Percentiles rank a stretch among this genome's conserved stretches.
These are phyloP conservation scores for Aspergillus aculeatus DNA, from an alignment of 2,329 filamentous ascomycete species.

Conservation along the genomic window DNA sequence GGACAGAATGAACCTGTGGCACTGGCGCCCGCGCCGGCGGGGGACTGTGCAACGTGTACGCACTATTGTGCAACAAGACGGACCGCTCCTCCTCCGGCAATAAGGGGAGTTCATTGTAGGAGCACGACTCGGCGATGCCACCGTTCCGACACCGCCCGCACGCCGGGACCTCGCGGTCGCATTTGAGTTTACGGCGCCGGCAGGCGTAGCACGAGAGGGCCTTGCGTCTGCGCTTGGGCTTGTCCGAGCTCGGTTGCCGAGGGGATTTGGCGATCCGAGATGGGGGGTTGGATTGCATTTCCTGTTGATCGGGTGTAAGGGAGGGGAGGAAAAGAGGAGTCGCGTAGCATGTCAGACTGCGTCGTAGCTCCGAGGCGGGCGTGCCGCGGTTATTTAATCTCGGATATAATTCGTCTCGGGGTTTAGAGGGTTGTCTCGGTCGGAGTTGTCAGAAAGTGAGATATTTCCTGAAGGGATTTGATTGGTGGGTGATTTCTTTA, in stretches of 20 bases:
- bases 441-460: background rate
- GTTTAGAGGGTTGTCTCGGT: background rate
- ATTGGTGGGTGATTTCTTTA: background rate
- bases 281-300: background rate
- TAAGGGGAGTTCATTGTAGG: background rate
- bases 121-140: constrained; percentile 9
- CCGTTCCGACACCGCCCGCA: constrained; percentile 19
- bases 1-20: background rate
- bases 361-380: background rate
- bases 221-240: background rate
- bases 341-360: background rate
- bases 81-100: background rate
- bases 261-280: background rate
- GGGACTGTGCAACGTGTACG: background rate
- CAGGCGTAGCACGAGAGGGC: background rate
- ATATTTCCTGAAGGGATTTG: no score
- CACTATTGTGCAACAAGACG: background rate
- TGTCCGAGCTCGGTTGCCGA: background rate
- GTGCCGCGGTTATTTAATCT: background rate
- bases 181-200: background rate
- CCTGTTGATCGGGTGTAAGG: background rate
- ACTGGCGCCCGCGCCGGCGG: no score
- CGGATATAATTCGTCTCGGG: background rate
- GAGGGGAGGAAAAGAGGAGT: background rate
- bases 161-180: constrained; percentile 19